Evolutionary conservation across 768 basidiomycete species (phyloP).

Genomic region (Sporobolomyces pararoseus): DNA sequence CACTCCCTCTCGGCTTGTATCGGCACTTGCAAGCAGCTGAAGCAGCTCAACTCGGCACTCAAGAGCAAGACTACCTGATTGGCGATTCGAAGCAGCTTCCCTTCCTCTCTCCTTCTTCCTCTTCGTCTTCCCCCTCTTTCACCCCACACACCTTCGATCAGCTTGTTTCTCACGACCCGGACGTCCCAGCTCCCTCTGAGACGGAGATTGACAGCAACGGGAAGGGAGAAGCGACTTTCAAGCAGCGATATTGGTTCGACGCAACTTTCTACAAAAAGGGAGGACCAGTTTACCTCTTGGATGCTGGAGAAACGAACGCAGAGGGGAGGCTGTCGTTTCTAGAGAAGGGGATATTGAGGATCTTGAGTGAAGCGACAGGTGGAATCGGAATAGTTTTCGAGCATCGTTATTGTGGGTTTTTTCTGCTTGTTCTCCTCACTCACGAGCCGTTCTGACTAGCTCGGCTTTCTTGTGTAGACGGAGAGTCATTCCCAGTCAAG

Average conservation of each 20-base stretch:
- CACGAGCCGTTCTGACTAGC: conserved; percentile 57
- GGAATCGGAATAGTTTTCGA: conserved; percentile 59
- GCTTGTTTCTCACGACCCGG: conserved; percentile 67
- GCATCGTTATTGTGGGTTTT: conserved; percentile 50
- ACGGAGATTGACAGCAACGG: conserved; percentile 37
- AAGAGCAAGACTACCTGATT: background rate
- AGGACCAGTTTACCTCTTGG: conserved; percentile 82
- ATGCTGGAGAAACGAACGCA: conserved; percentile 89
- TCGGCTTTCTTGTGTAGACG: conserved; percentile 15
- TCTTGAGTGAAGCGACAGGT: conserved; percentile 74
- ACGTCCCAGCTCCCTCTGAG: conserved; percentile 48
- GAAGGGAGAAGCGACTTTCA: conserved; percentile 59
- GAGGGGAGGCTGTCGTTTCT: conserved; percentile 58
- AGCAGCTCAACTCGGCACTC: background rate
- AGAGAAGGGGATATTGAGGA: conserved; percentile 79
- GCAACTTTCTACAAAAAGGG: conserved; percentile 69
- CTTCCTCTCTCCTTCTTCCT: conserved; percentile 1
- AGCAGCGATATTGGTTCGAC: conserved; percentile 90
- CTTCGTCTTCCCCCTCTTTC: background rate
- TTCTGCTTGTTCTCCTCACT: conserved; percentile 64
- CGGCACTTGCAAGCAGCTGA: background rate
- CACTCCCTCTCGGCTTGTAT: conserved; percentile 10
- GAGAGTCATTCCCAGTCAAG: conserved; percentile 12
- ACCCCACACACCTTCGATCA: conserved; percentile 59
- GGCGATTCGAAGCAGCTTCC: background rate